Percentiles rank a stretch among this genome's conserved stretches.
Evolutionary conservation across 108 stramenopile species (phyloP).

Genomic region (Pseudonitzschia multistriata): DNA sequence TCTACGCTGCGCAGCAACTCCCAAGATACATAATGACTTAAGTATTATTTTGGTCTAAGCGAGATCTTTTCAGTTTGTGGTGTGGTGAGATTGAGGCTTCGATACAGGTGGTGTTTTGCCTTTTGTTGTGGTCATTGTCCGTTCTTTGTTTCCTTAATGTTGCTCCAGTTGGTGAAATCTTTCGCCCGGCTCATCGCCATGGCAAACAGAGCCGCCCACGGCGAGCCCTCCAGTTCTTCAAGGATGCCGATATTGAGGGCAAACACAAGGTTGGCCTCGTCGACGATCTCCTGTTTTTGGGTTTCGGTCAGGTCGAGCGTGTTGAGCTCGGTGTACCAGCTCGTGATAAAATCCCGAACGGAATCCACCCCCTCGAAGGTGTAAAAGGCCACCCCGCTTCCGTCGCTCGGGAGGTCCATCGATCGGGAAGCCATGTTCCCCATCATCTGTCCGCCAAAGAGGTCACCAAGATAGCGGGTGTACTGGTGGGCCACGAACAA

Average conservation of each 20-base stretch:
- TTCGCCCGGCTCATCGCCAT: slow-evolving; percentile 45
- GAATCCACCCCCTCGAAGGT: slow-evolving; percentile 41
- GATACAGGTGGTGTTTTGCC: too few relatives aligned
- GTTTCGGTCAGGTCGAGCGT: slow-evolving; percentile 42
- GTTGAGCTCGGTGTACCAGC: slow-evolving; percentile 56
- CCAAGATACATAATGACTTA: too few relatives aligned
- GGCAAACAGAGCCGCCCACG: slow-evolving; percentile 34
- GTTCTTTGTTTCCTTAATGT: slow-evolving; percentile 11
- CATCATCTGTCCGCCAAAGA: slow-evolving; percentile 79
- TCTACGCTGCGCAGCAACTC: too few relatives aligned
- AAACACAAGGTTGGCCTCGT: slow-evolving; percentile 71
- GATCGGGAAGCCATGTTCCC: slow-evolving; percentile 50
- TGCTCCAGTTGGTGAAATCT: slow-evolving; percentile 12
- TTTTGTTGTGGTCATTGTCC: too few relatives aligned
- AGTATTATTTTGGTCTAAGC: too few relatives aligned
- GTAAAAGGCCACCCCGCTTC: slow-evolving; percentile 54
- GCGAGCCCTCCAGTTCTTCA: slow-evolving; percentile 57
- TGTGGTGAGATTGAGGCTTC: too few relatives aligned
- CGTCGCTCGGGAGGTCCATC: slow-evolving; percentile 33
- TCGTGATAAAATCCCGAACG: slow-evolving; percentile 50
- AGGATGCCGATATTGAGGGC: slow-evolving; percentile 62
- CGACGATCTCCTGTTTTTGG: slow-evolving; percentile 60
- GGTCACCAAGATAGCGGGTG: slow-evolving; percentile 60
- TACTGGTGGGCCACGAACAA: slow-evolving; percentile 63
- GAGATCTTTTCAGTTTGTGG: too few relatives aligned